Base-by-base conservation (phyloP, 176 grass and related monocot genomes). In the Rhynchospora breviuscula region DNA sequence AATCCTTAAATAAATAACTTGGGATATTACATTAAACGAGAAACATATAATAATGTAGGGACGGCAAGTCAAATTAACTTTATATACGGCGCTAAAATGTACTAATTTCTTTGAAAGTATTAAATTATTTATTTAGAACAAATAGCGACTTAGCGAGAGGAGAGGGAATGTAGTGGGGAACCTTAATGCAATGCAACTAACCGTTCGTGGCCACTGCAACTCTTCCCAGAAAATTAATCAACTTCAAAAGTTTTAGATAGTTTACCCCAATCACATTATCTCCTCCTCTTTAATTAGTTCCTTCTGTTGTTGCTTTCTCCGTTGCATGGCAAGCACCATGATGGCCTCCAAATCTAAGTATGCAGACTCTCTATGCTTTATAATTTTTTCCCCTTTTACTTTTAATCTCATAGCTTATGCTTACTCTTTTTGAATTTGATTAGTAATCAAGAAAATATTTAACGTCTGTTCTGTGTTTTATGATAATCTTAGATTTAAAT, bases 301-400 rank as follows among this genome's bases (percentile, higher is more conserved):
- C 62, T 62, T 19, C 44, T 54, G 0, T 52, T 26, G 33, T 35
- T 57, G 47, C 22, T 59, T 59, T 73, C 26, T 45, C 82, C 79
- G 33, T 33, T 26, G 23, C 58, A 67, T 84, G 26, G 66, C 22
- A 75, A 87, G 71, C 40, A 79, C 47, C 49, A 91, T 94, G 88
- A 25, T 90, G 73, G 86, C 88, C 15, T 87, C 90, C 72, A 95
- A 90, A 77, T 59, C 93, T 86, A 92, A 54, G 93, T 92, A 92
- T 74, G 78, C 73, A 4, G 18, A 45, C 43, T 64, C 11, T 80
- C 51, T 35, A 10, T 0, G 12, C 10, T 26, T 58, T 1, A 67
- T 81, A 43, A 35, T 72, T 52, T 3, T 68, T 77, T 40, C 49
- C 29, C 21, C 13, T 79, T 10, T 14, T 2, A 19, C 10, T 6